Base-by-base conservation (phyloP, 1,284 basidiomycete species). In the Singerocomus inundabilis region DNA sequence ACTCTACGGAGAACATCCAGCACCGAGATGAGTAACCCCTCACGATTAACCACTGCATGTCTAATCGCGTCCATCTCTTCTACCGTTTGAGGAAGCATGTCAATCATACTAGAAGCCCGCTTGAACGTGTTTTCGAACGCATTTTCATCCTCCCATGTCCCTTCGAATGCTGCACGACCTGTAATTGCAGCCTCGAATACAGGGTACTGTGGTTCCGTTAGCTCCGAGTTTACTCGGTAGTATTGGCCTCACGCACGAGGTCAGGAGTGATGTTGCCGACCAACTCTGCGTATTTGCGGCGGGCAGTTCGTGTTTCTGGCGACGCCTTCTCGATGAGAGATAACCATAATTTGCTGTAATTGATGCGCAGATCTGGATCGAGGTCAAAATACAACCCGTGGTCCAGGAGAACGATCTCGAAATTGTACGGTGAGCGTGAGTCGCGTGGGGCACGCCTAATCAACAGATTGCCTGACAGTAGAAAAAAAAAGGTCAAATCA, bases 381-480 rank as follows among this genome's bases (percentile, higher is more conserved):
- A 98, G 74, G 65, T 96, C 93, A 60, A 98, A 97, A 69, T 97
- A 98, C 16, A 93, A 72, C 3, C 91, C 94, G 57, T 97, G 94
- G 62, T 98, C 94, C 48, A 98, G 73, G 1, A 97, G 77, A 18
- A 92, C 93, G 43, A 97, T 88, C 65, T 98, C 95, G 63, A 98
- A 98, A 68, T 96, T 96, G 72, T 90, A 91, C 0, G 91, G 90
- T 6, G 91, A 93, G 48, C 76, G 76, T 1, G 91, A 90, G 3
- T 55, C 58, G 10, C 64, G 56, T 2, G 81, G 77, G 8, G 85
- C 80, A 1, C 88, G 84, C 49, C 94, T 84, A 51, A 99, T 96
- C 26, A 99, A 77, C 21, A 99, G 75, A 66, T 98, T 98, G 9
- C 96, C 94, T 83, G 36, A 30, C 21, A 39, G 8, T n/a, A 6